Conservation (phyloP, 345 rosid species). For the Camelina sativa region DNA sequence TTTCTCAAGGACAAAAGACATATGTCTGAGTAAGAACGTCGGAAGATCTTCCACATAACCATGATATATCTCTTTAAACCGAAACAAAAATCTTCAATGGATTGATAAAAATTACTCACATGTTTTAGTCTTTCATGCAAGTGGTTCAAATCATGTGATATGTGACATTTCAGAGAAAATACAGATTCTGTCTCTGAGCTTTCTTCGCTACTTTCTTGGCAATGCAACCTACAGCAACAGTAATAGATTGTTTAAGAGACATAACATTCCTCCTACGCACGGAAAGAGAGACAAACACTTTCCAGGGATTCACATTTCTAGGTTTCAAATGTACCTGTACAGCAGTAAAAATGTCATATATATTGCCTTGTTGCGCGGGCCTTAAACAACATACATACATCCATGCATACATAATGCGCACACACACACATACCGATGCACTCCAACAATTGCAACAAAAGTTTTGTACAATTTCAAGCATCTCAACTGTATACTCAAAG, state of each 20-base stretch:
- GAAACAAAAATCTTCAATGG: not conserved
- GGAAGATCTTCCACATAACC: conserved; percentile 3
- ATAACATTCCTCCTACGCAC: not conserved
- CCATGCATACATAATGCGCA: too few relatives aligned
- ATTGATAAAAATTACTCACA: conserved; percentile 51
- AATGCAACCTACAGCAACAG: conserved; percentile 61
- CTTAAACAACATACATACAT: too few relatives aligned
- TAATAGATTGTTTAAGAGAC: not conserved
- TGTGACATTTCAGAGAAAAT: conserved; percentile 88
- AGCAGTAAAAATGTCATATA: not conserved
- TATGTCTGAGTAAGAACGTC: not conserved
- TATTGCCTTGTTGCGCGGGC: not conserved
- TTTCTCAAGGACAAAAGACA: not conserved
- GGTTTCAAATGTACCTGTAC: not conserved
- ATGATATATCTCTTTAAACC: not conserved
- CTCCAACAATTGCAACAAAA: not conserved
- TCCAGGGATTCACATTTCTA: conserved; percentile 4
- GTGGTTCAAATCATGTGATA: conserved; percentile 95
- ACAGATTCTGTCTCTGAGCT: conserved; percentile 70
- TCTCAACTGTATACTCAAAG: not conserved
- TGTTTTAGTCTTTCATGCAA: conserved; percentile 91
- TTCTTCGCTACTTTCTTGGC: conserved; percentile 77
- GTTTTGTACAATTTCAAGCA: not conserved
- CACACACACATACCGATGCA: not conserved
- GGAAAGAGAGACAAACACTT: conserved; percentile 2